A percentile compares a stretch with the other conserved stretches of the same genome.
Conservation (phyloP, 1,284 basidiomycete genomes). For the Sanghuangporus weigelae region DNA sequence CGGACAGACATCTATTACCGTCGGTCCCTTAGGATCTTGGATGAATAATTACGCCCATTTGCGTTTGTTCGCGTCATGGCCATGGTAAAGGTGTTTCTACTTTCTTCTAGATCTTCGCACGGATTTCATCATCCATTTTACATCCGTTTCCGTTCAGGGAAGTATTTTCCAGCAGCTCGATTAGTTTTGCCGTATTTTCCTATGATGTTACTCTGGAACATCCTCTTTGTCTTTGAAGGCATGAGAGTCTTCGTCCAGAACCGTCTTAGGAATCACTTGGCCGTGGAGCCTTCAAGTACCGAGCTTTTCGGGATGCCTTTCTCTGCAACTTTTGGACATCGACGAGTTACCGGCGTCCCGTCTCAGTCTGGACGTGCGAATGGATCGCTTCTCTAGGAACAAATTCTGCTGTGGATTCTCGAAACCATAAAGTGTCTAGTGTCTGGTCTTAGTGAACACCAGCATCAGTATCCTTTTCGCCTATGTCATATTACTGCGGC, state of each 20-base stretch:
- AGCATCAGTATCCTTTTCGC: too few relatives aligned
- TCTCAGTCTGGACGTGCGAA: too few relatives aligned
- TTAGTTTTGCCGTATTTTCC: not conserved
- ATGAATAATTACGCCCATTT: not conserved
- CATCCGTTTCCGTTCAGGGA: not conserved
- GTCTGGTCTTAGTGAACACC: too few relatives aligned
- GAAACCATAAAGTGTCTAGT: too few relatives aligned
- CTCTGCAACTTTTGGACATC: not conserved
- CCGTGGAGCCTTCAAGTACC: not conserved
- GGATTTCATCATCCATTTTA: not conserved
- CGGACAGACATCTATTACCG: not conserved
- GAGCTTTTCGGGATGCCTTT: not conserved
- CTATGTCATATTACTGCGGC: not conserved
- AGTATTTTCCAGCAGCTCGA: not conserved
- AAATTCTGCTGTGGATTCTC: too few relatives aligned
- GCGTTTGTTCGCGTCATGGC: not conserved
- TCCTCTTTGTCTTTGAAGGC: not conserved
- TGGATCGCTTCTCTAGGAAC: too few relatives aligned
- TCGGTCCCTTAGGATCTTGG: not conserved
- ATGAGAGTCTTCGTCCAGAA: not conserved
- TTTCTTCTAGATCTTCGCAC: not conserved
- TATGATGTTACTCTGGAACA: not conserved
- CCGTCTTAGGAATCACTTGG: not conserved
- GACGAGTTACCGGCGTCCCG: too few relatives aligned
- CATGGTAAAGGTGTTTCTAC: not conserved